A percentile compares a stretch with the other conserved stretches of the same genome.
phyloP scores from a whole-genome alignment of 371 early-diverging fungal genomes.

The Choanephora cucurbitarum region DNA sequence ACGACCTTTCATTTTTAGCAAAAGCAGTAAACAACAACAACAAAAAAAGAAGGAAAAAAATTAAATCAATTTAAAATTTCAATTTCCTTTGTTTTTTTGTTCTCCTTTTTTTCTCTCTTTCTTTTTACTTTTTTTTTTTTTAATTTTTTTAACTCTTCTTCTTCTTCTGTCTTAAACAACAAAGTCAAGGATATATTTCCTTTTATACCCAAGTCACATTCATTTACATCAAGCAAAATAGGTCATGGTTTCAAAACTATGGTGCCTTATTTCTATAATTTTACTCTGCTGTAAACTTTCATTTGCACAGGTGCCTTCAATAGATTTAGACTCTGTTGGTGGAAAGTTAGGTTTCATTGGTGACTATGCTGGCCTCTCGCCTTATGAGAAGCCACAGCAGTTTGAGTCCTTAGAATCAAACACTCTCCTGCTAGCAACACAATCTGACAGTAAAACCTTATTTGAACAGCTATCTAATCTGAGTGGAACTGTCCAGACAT shows the following conservation, averaged over 20 bases:
- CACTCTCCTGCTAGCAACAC: constrained; percentile 17
- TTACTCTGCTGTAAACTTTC: neutral
- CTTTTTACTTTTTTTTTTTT: neutral
- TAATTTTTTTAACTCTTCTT: neutral
- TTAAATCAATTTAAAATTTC: constrained; percentile 1
- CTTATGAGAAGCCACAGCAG: constrained; percentile 15
- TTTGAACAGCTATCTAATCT: constrained; percentile 12
- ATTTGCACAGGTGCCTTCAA: neutral
- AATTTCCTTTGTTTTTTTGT: neutral
- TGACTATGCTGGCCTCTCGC: constrained; percentile 38
- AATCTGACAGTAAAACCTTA: constrained; percentile 7
- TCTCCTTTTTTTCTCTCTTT: neutral
- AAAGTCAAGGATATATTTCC: neutral
- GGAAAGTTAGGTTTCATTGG: constrained; percentile 35
- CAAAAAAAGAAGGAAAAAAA: neutral
- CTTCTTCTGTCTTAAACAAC: neutral
- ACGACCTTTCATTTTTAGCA: no score
- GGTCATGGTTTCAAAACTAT: constrained; percentile 21
- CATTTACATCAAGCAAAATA: neutral
- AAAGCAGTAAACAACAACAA: constrained; percentile 1
- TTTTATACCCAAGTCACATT: neutral
- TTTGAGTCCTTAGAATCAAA: constrained; percentile 29
- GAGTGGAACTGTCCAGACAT: constrained; percentile 16
- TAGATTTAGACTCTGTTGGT: constrained; percentile 14
- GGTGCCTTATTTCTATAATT: constrained; percentile 11